Percentiles rank a stretch among this genome's conserved stretches.
phyloP scores from a whole-genome alignment of 768 basidiomycete species.

The Rubroboletus satanas region DNA sequence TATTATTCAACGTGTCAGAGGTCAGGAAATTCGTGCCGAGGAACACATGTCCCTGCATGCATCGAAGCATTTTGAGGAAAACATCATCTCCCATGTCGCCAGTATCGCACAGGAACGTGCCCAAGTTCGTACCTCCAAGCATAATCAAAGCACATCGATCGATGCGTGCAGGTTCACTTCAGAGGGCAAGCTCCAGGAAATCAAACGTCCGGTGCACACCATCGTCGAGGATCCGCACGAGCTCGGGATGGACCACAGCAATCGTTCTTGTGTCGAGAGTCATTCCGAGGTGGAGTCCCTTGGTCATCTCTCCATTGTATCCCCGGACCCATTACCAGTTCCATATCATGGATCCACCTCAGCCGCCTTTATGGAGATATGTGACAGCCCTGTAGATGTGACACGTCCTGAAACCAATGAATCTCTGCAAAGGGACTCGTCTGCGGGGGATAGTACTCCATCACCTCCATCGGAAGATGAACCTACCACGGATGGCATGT shows the following conservation, averaged over 20 bases:
- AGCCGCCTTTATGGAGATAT: constrained; percentile 28
- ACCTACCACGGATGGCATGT: constrained; percentile 25
- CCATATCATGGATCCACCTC: constrained; percentile 41
- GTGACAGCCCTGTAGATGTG: constrained; percentile 31
- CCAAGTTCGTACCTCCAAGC: constrained; percentile 11
- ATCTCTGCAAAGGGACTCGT: constrained; percentile 12
- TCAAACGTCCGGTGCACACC: constrained; percentile 27
- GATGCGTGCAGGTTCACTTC: constrained; percentile 15
- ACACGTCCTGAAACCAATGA: constrained; percentile 11
- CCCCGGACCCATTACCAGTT: constrained; percentile 44
- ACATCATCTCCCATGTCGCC: constrained; percentile 5
- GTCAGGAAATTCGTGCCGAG: constrained; percentile 16
- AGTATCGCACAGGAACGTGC: constrained; percentile 9
- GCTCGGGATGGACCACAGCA: constrained; percentile 9
- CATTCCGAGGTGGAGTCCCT: constrained; percentile 25
- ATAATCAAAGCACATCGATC: constrained; percentile 13
- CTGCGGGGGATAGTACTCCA: constrained; percentile 20
- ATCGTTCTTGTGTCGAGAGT: constrained; percentile 14
- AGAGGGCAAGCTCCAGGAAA: constrained; percentile 19
- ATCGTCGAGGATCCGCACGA: constrained; percentile 30
- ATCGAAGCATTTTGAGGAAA: constrained; percentile 16
- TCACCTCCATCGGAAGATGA: constrained; percentile 35
- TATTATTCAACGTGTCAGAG: constrained; percentile 5
- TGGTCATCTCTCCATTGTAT: constrained; percentile 30
- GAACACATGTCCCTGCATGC: constrained; percentile 13